Percentiles rank a stretch among this genome's conserved stretches.
phyloP scores from a whole-genome alignment of 805 yeast species.

The Ogataea methanolica region DNA sequence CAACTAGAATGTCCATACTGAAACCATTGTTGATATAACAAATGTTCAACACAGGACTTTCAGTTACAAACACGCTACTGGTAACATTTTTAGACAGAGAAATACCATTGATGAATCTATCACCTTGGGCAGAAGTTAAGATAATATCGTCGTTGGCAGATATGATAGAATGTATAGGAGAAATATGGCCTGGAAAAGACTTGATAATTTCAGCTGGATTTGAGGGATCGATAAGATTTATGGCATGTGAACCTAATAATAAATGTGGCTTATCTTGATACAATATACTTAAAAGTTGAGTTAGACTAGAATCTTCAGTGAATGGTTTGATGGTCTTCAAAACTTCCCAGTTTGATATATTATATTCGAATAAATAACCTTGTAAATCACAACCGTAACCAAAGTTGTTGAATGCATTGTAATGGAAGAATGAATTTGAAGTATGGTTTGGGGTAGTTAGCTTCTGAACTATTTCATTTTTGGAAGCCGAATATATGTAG shows the following conservation, averaged over 20 bases:
- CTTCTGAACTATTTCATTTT: slow-evolving; percentile 51
- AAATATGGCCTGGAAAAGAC: slow-evolving; percentile 73
- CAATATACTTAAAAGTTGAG: slow-evolving; percentile 19
- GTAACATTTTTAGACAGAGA: slow-evolving; percentile 43
- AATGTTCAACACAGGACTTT: slow-evolving; percentile 51
- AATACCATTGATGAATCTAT: slow-evolving; percentile 75
- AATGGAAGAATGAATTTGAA: slow-evolving; percentile 39
- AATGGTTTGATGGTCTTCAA: slow-evolving; percentile 38
- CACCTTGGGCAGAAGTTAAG: slow-evolving; percentile 69
- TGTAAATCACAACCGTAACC: slow-evolving; percentile 58
- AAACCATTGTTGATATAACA: slow-evolving; percentile 30
- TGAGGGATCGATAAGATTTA: slow-evolving; percentile 46
- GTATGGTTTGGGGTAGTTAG: slow-evolving; percentile 27
- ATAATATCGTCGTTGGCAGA: slow-evolving; percentile 42
- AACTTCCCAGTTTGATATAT: slow-evolving; percentile 40
- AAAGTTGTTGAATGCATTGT: slow-evolving; percentile 35
- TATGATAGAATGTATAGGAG: slow-evolving; percentile 52
- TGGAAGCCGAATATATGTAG: slow-evolving; percentile 62
- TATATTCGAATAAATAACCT: slow-evolving; percentile 62
- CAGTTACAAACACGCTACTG: slow-evolving; percentile 60
- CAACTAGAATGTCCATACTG: slow-evolving; percentile 38
- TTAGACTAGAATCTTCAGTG: slow-evolving; percentile 21
- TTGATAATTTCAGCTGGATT: slow-evolving; percentile 35
- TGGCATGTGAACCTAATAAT: slow-evolving; percentile 63
- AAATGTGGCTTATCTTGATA: slow-evolving; percentile 35